Conservation (phyloP, 345 rosid genomes). For the Sonneratia alba region DNA sequence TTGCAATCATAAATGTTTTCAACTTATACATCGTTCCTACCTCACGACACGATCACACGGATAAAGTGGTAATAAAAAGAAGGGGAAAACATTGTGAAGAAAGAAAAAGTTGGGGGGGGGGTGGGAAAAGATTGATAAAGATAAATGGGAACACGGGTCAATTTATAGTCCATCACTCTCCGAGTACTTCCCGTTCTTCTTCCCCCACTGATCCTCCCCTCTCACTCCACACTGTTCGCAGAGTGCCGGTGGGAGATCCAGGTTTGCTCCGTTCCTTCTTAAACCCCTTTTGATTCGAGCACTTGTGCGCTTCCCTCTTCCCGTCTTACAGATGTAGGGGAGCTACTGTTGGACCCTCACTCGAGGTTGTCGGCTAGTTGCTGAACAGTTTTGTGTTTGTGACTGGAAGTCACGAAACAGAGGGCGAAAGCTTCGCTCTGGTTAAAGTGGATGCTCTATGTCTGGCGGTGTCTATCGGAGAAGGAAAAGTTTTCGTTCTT, state of each 20-base stretch:
- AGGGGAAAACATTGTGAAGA: too few relatives aligned
- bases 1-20: too few relatives aligned
- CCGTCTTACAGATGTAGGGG: background rate
- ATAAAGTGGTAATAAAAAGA: too few relatives aligned
- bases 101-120: too few relatives aligned
- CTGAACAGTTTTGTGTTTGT: background rate
- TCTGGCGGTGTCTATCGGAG: background rate
- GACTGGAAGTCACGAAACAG: background rate
- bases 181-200: background rate
- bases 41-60: too few relatives aligned
- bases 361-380: background rate
- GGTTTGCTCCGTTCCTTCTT: background rate
- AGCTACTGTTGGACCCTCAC: background rate
- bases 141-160: conserved; percentile 7
- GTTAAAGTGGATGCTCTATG: background rate
- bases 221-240: background rate
- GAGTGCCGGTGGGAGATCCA: conserved; percentile 11
- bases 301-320: background rate
- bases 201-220: background rate
- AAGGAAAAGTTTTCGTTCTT: background rate
- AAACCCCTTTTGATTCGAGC: too few relatives aligned
- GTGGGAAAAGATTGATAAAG: background rate
- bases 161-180: background rate
- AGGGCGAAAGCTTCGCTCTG: background rate
- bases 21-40: too few relatives aligned